Evolutionary conservation across 805 yeast species (phyloP).

Genomic region (Hanseniaspora thailandica): DNA sequence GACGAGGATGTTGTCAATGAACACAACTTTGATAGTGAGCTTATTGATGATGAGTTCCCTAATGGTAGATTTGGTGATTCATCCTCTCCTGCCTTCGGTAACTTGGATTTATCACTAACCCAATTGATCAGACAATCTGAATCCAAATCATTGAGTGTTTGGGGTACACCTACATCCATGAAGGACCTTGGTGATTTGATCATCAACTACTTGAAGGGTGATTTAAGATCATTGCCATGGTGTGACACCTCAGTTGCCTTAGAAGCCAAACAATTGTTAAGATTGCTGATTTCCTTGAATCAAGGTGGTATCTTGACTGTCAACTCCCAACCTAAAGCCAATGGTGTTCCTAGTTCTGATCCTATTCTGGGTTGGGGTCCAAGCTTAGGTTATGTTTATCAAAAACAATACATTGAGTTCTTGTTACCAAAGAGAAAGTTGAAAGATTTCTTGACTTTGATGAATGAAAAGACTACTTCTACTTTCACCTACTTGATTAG

Average conservation of each 20-base stretch:
- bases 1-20: not conserved
- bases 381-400: slow-evolving; percentile 79
- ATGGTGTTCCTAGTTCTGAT: slow-evolving; percentile 64
- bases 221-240: slow-evolving; percentile 77
- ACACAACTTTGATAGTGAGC: slow-evolving; percentile 13
- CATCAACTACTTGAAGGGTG: slow-evolving; percentile 58
- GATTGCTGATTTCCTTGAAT: slow-evolving; percentile 53
- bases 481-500: slow-evolving; percentile 68
- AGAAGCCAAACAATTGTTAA: slow-evolving; percentile 56
- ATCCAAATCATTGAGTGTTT: slow-evolving; percentile 64
- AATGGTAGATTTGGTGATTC: slow-evolving; percentile 99
- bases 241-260: slow-evolving; percentile 77
- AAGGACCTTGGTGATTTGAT: slow-evolving; percentile 55
- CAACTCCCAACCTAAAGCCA: slow-evolving; percentile 89
- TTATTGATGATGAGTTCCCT: slow-evolving; percentile 78
- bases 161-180: slow-evolving; percentile 68
- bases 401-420: slow-evolving; percentile 85
- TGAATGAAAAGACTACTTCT: slow-evolving; percentile 41
- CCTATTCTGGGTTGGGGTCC: slow-evolving; percentile 91
- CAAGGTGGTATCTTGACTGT: slow-evolving; percentile 60
- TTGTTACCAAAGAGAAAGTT: slow-evolving; percentile 49
- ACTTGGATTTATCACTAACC: slow-evolving; percentile 68
- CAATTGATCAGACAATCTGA: slow-evolving; percentile 73
- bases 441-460: slow-evolving; percentile 31
- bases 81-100: slow-evolving; percentile 93